Evolutionary conservation across 208 protist genomes (phyloP).

Genomic region (Leishmania braziliensis): DNA sequence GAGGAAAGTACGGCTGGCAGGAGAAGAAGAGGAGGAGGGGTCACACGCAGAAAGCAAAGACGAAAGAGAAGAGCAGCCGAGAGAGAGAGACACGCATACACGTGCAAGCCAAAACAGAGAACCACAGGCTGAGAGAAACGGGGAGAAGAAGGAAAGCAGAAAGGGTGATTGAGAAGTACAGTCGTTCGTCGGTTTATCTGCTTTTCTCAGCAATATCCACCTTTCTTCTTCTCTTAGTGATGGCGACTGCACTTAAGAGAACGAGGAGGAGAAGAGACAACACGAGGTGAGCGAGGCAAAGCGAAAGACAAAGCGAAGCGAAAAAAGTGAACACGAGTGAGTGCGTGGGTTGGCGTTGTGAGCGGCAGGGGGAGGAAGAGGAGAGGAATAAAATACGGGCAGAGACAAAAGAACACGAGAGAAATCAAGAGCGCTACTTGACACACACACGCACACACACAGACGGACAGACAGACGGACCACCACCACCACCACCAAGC

Average conservation of each 20-base stretch:
- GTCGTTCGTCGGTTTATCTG: neutral
- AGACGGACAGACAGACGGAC: no score
- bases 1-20: neutral
- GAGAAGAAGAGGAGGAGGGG: neutral
- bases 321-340: neutral
- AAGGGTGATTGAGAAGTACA: neutral
- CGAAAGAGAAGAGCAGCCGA: neutral
- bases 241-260: neutral
- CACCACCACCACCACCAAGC: neutral
- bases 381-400: neutral
- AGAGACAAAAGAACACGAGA: neutral
- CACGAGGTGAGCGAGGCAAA: conserved; percentile 14
- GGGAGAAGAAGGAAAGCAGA: neutral
- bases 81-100: neutral
- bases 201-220: neutral
- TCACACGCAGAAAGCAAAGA: conserved; percentile 9
- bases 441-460: no score
- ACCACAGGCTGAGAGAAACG: neutral
- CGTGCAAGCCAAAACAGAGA: no score
- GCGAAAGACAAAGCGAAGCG: neutral
- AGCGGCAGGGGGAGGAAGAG: neutral
- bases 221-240: neutral
- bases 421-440: neutral
- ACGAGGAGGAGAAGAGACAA: neutral
- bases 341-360: neutral